Evolutionary conservation across 1,284 basidiomycete species (phyloP), one percentile per base, ranked within the genome.

Genomic region (Athelia sp.): DNA sequence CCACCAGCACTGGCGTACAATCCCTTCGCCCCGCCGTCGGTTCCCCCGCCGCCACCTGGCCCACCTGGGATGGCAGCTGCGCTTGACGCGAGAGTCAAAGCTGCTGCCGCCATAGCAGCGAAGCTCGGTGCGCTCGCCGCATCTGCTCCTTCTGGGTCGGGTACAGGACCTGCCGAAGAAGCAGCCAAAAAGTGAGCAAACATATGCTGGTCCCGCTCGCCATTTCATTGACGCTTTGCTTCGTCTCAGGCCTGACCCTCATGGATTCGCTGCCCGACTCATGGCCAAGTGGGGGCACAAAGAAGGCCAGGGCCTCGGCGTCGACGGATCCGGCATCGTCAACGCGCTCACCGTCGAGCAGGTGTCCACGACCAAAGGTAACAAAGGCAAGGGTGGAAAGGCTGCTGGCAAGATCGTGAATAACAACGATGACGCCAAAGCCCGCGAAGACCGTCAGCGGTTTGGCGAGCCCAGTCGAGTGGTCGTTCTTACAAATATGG

Each of bases 281-380:
- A 93, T 93, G 91, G 86, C 89, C 4, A 95, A 93, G 69, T 96
- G 90, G 89, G 94, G 94, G 0, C 93, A 97, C 67, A 89, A 90
- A 61, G 88, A 93, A 61, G 94, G 94, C 1, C 85, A 93, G 67
- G 94, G 92, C 11, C 77, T 97, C 2, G 94, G 93, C 44, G 84
- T 79, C 0, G 83, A 87, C 53, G 89, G 85, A 2, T 78, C 79
- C 11, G 94, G 94, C 4, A 95, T 97, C 49, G 80, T 93, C 40
- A 87, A 94, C 51, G 91, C 94, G 2, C 78, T 98, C 29, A 78
- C 82, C 0, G 85, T 94, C 22, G 89, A 94, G 58, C 84, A 84
- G 59, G 70, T 84, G 2, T 62, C 67, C 2, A 64, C 67, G 29
- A 64, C 64, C 24, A 79, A 77, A 53, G 59, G 58, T 19, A 64